Evolutionary conservation across 108 stramenopile species (phyloP).

Genomic region (Discostella pseudostelligera): DNA sequence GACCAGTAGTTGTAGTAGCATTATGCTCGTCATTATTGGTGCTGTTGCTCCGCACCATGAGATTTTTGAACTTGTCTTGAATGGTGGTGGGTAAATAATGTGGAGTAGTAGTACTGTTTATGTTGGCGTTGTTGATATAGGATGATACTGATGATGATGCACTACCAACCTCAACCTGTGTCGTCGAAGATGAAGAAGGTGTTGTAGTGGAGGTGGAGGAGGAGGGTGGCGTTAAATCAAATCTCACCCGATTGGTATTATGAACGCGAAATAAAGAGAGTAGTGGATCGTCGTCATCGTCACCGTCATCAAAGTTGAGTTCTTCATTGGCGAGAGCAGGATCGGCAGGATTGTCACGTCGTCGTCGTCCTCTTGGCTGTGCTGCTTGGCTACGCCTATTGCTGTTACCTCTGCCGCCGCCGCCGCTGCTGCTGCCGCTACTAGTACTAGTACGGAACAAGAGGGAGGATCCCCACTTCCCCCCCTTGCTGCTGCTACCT

Average conservation of each 20-base stretch:
- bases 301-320: slow-evolving; percentile 2
- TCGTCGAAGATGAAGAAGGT: background rate
- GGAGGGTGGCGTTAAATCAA: slow-evolving; percentile 18
- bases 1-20: too few species aligned
- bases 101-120: background rate
- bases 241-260: slow-evolving; percentile 44
- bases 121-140: background rate
- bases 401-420: too few species aligned
- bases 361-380: slow-evolving; percentile 4
- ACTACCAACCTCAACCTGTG: too few species aligned
- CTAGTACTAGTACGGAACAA: too few species aligned
- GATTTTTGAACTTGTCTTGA: background rate
- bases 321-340: background rate
- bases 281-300: slow-evolving; percentile 23
- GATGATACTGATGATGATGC: background rate
- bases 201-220: too few species aligned
- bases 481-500: too few species aligned
- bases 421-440: too few species aligned
- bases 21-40: too few species aligned
- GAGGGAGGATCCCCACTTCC: too few species aligned
- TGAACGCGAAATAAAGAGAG: slow-evolving; percentile 37
- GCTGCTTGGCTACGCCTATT: too few species aligned
- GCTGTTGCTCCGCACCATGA: background rate
- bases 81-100: too few species aligned
- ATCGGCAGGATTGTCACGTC: background rate